Conservation (phyloP, 2,329 filamentous ascomycete species). For the Trichophyton rubrum region DNA sequence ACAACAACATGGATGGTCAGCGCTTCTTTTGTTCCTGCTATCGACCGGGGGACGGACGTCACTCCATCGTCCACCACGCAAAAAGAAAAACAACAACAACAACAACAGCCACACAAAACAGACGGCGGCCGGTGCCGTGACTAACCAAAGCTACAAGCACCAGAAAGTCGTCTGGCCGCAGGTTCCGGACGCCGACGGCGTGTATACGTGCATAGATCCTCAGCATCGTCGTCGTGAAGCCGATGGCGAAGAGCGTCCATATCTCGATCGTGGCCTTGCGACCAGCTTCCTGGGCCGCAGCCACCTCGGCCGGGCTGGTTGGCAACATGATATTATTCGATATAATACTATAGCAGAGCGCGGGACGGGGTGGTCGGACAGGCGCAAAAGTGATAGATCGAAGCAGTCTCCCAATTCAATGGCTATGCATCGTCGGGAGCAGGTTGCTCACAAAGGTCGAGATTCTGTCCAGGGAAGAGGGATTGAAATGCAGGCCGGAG, state of each 20-base stretch:
- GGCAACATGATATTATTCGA: neutral
- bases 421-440: neutral
- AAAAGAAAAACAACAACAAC: too few relatives aligned
- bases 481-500: too few relatives aligned
- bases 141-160: slow-evolving; percentile 24
- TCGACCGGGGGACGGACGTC: slow-evolving; percentile 5
- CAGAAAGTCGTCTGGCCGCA: slow-evolving; percentile 41
- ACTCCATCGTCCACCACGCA: neutral
- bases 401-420: neutral
- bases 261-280: slow-evolving; percentile 4
- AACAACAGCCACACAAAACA: neutral
- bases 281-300: neutral
- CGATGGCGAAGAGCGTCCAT: slow-evolving; percentile 3
- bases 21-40: slow-evolving; percentile 3
- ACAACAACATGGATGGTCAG: neutral
- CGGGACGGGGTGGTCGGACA: neutral
- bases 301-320: slow-evolving; percentile 2
- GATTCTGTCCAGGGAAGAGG: too few relatives aligned
- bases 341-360: neutral
- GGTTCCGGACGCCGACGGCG: slow-evolving; percentile 17
- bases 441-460: too few relatives aligned
- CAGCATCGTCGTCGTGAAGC: slow-evolving; percentile 17
- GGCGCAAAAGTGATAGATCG: neutral
- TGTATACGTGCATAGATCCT: slow-evolving; percentile 38
- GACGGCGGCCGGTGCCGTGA: neutral